Percentiles rank a stretch among this genome's conserved stretches.
Conservation (phyloP, 371 early-diverging fungal genomes). For the Funneliformis caledonium region DNA sequence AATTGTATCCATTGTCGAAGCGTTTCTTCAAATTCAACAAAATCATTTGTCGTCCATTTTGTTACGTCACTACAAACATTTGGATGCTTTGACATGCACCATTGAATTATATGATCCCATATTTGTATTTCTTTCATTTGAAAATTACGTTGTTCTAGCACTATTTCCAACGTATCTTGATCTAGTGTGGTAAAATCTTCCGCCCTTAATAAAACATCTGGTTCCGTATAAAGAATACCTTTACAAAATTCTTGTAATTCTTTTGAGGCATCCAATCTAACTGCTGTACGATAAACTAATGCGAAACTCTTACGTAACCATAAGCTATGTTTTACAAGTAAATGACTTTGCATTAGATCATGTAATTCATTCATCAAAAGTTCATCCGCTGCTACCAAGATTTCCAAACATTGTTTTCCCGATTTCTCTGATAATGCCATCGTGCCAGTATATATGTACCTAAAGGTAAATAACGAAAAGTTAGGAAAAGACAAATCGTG, state of each 20-base stretch:
- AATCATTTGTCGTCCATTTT: conserved; percentile 1
- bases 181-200: neutral
- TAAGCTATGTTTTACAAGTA: neutral
- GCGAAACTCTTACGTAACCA: conserved; percentile 28
- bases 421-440: neutral
- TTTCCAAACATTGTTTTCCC: conserved; percentile 7
- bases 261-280: neutral
- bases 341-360: neutral
- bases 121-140: conserved; percentile 11
- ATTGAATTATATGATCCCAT: conserved; percentile 29
- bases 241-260: conserved; percentile 35
- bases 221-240: neutral
- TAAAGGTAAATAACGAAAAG: neutral
- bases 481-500: neutral
- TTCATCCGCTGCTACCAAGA: conserved; percentile 20
- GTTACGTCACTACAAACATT: neutral
- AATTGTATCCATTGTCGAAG: neutral
- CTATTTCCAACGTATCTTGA: neutral
- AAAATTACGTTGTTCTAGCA: conserved; percentile 9
- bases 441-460: conserved; percentile 7
- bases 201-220: conserved; percentile 17
- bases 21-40: neutral
- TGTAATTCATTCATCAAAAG: neutral
- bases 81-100: neutral
- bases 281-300: neutral